A percentile compares a stretch with the other conserved stretches of the same genome.
Evolutionary conservation across 2,329 filamentous ascomycete species (phyloP).

Genomic region (Scortechinia acanthostroma): DNA sequence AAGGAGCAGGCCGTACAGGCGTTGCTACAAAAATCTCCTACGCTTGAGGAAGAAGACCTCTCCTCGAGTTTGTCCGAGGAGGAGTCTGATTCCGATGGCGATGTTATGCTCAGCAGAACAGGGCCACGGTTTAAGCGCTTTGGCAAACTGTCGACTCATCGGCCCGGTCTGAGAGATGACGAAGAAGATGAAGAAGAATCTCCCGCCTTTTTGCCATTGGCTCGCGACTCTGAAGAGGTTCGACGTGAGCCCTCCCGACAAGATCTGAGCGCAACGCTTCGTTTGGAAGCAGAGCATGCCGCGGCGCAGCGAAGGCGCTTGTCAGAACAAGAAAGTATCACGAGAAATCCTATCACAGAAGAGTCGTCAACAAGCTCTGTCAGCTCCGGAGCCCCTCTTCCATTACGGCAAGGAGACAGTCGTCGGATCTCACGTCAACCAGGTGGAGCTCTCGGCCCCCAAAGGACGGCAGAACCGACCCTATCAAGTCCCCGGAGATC

Average conservation of each 20-base stretch:
- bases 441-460: too few species aligned
- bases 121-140: constrained; percentile 22
- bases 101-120: constrained; percentile 9
- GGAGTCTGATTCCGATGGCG: constrained; percentile 19
- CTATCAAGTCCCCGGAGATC: constrained; percentile 4
- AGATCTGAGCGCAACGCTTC: constrained; percentile 29
- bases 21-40: constrained; percentile 16
- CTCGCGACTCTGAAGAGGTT: constrained; percentile 10
- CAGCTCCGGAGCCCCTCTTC: constrained; percentile 21
- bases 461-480: neutral
- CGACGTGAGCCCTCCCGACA: constrained; percentile 13
- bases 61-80: constrained; percentile 18
- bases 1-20: constrained; percentile 12
- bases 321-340: constrained; percentile 3
- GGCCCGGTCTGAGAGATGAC: constrained; percentile 18
- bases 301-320: neutral
- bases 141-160: constrained; percentile 25
- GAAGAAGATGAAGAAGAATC: constrained; percentile 33
- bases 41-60: constrained; percentile 20
- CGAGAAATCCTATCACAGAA: constrained; percentile 7
- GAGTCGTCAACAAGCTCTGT: constrained; percentile 22
- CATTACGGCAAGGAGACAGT: constrained; percentile 10
- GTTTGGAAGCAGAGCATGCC: constrained; percentile 16
- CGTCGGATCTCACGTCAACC: constrained; percentile 5
- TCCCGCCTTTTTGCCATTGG: constrained; percentile 32